phyloP scores from a whole-genome alignment of 805 yeast genomes.

The Candida stauntonica region DNA sequence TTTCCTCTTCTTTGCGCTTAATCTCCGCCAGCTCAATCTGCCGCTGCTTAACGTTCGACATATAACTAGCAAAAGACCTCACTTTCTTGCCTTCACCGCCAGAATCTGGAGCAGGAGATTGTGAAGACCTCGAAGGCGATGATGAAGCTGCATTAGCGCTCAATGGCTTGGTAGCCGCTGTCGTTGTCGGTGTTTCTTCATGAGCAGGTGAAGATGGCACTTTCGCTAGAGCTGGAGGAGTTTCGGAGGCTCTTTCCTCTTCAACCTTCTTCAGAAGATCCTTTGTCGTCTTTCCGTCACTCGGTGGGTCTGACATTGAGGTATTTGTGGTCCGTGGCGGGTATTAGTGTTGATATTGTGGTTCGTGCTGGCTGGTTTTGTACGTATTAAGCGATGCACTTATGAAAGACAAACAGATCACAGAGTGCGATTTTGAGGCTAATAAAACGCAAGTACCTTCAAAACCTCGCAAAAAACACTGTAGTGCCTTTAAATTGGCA shows the following conservation, averaged over 20 bases:
- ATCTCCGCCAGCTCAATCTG: slow-evolving; percentile 10
- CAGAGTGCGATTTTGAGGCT: too few species aligned
- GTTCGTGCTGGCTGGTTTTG: slow-evolving; percentile 17
- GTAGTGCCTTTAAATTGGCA: too few species aligned
- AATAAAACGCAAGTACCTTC: too few species aligned
- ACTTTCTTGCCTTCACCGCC: slow-evolving; percentile 9
- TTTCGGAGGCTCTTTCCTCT: slow-evolving; percentile 25
- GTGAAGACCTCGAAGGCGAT: not conserved
- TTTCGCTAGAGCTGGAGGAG: too few species aligned
- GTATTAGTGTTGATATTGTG: slow-evolving; percentile 24
- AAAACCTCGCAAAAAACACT: too few species aligned
- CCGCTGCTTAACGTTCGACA: slow-evolving; percentile 13
- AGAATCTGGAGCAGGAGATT: not conserved
- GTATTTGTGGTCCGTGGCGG: not conserved
- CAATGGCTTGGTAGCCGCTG: too few species aligned
- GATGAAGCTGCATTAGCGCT: too few species aligned
- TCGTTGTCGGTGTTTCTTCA: too few species aligned
- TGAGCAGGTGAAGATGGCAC: too few species aligned
- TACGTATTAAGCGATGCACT: too few species aligned
- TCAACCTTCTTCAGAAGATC: slow-evolving; percentile 34
- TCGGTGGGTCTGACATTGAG: slow-evolving; percentile 8
- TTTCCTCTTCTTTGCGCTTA: slow-evolving; percentile 5
- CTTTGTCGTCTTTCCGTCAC: slow-evolving; percentile 27
- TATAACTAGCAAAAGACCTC: slow-evolving; percentile 12
- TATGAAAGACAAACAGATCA: too few species aligned